These are phyloP conservation scores for Talaromyces proteolyticus DNA, from an alignment of 495 filamentous ascomycete species.

Conservation along the genomic window DNA sequence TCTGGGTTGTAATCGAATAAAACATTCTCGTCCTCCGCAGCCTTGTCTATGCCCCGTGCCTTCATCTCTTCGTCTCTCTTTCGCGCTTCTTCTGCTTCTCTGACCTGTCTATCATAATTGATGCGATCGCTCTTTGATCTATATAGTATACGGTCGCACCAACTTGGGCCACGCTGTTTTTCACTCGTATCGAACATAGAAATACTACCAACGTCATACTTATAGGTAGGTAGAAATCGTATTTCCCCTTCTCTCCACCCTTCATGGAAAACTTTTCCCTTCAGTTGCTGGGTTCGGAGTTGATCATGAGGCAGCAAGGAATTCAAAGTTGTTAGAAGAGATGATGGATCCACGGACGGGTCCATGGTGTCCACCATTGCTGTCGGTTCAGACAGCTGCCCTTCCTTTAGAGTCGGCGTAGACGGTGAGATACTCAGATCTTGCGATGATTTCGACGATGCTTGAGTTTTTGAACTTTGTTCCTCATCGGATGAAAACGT, in stretches of 20 bases:
- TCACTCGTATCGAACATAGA: constrained; percentile 91
- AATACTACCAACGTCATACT: constrained; percentile 94
- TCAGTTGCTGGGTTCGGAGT: constrained; percentile 64
- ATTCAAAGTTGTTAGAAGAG: constrained; percentile 75
- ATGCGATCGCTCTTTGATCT: constrained; percentile 66
- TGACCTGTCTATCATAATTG: constrained; percentile 60
- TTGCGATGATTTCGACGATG: constrained; percentile 6
- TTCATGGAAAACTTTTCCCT: constrained; percentile 75
- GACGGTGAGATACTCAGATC: not conserved
- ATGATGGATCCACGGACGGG: constrained; percentile 51
- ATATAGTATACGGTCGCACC: constrained; percentile 96
- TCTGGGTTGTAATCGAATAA: constrained; percentile 89
- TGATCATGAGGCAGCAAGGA: constrained; percentile 91
- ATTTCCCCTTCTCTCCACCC: constrained; percentile 91
- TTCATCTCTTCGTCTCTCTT: constrained; percentile 83
- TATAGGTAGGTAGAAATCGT: constrained; percentile 86
- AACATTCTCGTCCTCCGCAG: constrained; percentile 72
- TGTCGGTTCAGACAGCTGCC: not conserved
- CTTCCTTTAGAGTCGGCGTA: not conserved
- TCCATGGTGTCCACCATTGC: constrained; percentile 19
- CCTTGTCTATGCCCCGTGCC: constrained; percentile 66
- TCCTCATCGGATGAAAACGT: constrained; percentile 1
- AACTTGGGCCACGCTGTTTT: constrained; percentile 86
- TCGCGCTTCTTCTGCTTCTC: constrained; percentile 59
- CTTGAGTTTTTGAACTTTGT: not conserved